phyloP scores from a whole-genome alignment of 106 monocot species.

The Dioscorea zingiberensis region DNA sequence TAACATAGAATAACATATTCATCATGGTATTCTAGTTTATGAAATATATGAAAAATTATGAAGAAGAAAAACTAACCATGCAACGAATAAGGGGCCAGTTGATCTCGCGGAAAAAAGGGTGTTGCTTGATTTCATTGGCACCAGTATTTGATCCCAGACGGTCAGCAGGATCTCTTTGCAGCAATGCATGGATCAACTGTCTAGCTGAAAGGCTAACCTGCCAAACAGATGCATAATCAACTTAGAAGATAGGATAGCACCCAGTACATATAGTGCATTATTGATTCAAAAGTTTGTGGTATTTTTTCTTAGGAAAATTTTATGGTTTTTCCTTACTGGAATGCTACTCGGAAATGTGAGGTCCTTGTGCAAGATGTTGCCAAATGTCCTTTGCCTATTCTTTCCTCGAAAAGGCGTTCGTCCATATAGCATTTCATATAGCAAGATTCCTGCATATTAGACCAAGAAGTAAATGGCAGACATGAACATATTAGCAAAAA shows the following conservation, averaged over 20 bases:
- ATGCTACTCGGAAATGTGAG: constrained; percentile 95
- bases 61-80: constrained; percentile 52
- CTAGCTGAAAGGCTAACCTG: constrained; percentile 88
- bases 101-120: constrained; percentile 85
- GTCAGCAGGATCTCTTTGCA: constrained; percentile 71
- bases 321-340: constrained; percentile 41
- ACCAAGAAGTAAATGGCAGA: not conserved
- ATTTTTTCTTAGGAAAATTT: too few species aligned
- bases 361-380: constrained; percentile 92
- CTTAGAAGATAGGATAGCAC: too few species aligned
- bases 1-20: too few species aligned
- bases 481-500: not conserved
- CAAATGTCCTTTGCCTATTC: constrained; percentile 86
- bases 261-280: too few species aligned
- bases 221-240: not conserved
- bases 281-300: too few species aligned
- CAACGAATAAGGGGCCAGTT: constrained; percentile 94
- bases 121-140: constrained; percentile 87
- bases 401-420: constrained; percentile 96
- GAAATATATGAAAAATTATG: too few species aligned
- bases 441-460: constrained; percentile 72
- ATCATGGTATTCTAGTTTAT: too few species aligned
- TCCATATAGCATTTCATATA: constrained; percentile 98
- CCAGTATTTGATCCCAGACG: constrained; percentile 77
- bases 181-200: constrained; percentile 74